phyloP scores from a whole-genome alignment of 345 rosid genomes.

The Alliaria petiolata region DNA sequence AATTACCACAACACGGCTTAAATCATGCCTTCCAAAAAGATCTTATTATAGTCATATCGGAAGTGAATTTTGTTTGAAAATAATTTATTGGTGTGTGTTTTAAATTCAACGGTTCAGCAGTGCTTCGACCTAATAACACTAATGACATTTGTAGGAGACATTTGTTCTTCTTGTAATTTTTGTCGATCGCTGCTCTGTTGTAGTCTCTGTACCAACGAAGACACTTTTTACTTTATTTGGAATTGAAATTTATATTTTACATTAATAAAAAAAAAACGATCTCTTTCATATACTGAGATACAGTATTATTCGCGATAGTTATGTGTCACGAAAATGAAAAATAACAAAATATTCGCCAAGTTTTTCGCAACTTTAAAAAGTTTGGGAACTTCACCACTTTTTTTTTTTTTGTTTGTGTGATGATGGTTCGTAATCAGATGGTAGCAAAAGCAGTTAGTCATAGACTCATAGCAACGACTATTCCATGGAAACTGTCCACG shows the following conservation, averaged over 20 bases:
- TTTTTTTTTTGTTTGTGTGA: background rate
- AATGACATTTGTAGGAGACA: conserved; percentile 3
- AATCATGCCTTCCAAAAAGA: too few relatives aligned
- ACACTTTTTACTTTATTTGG: background rate
- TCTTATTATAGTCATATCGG: background rate
- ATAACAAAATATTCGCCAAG: background rate
- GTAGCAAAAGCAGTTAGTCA: conserved; percentile 17
- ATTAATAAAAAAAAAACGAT: too few relatives aligned
- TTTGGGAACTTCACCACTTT: background rate
- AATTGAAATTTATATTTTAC: too few relatives aligned
- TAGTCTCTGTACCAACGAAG: background rate
- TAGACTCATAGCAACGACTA: conserved; percentile 17
- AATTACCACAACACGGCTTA: too few relatives aligned
- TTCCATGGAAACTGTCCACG: conserved; percentile 24
- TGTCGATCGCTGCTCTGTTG: background rate
- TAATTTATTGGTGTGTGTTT: background rate
- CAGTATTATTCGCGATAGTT: background rate
- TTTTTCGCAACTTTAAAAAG: background rate
- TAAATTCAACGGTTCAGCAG: conserved; percentile 7
- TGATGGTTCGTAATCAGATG: conserved; percentile 3
- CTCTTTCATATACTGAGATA: background rate
- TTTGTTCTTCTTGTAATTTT: background rate
- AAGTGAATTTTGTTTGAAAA: background rate
- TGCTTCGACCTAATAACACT: conserved; percentile 1
- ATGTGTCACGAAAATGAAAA: background rate